Base-by-base conservation (phyloP, 352 stramenopile species). In the Pythium periplocum region DNA sequence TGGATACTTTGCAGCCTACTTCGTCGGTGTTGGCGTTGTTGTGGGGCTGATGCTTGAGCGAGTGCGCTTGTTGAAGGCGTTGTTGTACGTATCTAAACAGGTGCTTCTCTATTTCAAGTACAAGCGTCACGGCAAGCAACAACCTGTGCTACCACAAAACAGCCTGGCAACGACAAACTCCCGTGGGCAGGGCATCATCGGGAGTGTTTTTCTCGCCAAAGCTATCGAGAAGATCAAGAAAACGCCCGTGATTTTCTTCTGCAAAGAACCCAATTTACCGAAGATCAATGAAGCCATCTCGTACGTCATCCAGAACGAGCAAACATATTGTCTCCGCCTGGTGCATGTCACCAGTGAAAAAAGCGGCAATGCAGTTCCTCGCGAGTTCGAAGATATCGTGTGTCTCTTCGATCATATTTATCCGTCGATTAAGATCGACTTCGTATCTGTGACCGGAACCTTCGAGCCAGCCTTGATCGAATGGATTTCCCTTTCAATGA, bases 271-370 rank as follows among this genome's bases (percentile, higher is more conserved):
- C 10, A 90, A 96, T 55, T 57, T 97, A 9, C 85, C 90, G 31
- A 84, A 89, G 60, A 82, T 97, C 54, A 98, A 98, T 59, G 92
- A 97, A 42, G 89, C 88, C 4, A 83, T 98, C 41, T 62, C 85
- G 17, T 97, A 97, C 56, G 87, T 97, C 54, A 78, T 87, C 43
- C 53, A 70, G 7, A 96, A 97, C 66, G 77, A 90, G 45, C 80
- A 96, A 67, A 96, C 85, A 17, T 90, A 91, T 51, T 85, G 80
- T 45, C 70, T 97, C 10, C 72, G 93, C 39, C 74, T 97, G 6
- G 86, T 97, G 26, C 88, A 97, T 56, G 62, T 89, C 35, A 69
- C 53, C 17, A 43, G n/a, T 33, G 33, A 75, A 45, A 61, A 73
- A 1, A 55, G 50, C 6, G 53, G 64, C 34, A 64, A 51, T 2